Conservation (phyloP, 176 grass and related monocot species). For the Neostapfia colusana region DNA sequence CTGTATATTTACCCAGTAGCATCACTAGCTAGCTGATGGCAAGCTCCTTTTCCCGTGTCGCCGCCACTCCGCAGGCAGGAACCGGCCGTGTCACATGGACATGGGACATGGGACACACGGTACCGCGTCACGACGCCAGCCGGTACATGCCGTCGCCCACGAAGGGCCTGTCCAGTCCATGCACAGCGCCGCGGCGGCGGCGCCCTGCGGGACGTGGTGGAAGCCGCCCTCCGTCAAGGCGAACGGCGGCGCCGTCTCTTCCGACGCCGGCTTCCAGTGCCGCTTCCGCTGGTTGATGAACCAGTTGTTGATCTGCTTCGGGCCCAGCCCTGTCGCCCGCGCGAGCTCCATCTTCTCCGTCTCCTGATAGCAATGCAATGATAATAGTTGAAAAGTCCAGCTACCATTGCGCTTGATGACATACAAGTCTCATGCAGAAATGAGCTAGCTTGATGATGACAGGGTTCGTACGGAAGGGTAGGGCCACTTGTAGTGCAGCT, state of each 20-base stretch:
- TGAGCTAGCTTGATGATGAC: too few species aligned
- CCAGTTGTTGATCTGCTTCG: slow-evolving; percentile 97
- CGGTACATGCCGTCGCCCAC: slow-evolving; percentile 53
- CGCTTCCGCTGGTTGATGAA: slow-evolving; percentile 97
- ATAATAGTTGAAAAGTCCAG: not conserved
- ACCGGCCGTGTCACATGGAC: too few species aligned
- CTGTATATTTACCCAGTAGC: too few species aligned
- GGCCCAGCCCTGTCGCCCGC: slow-evolving; percentile 81
- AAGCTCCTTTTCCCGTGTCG: too few species aligned
- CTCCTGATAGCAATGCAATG: slow-evolving; percentile 43
- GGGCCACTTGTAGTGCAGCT: slow-evolving; percentile 93
- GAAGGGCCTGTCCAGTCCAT: slow-evolving; percentile 48
- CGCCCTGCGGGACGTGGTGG: slow-evolving; percentile 35
- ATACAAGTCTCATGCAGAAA: too few species aligned
- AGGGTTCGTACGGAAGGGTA: slow-evolving; percentile 75
- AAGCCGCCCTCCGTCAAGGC: slow-evolving; percentile 57
- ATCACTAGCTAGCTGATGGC: too few species aligned
- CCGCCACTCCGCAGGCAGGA: too few species aligned
- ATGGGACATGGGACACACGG: too few species aligned
- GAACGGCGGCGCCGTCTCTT: slow-evolving; percentile 58
- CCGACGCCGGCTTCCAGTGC: slow-evolving; percentile 83
- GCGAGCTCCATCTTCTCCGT: slow-evolving; percentile 76
- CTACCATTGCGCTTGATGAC: not conserved
- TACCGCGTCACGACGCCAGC: slow-evolving; percentile 57
- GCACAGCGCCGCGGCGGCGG: slow-evolving; percentile 36